These are phyloP conservation scores for Curvularia sp. DNA, from an alignment of 2,329 filamentous ascomycete species.

Conservation along the genomic window DNA sequence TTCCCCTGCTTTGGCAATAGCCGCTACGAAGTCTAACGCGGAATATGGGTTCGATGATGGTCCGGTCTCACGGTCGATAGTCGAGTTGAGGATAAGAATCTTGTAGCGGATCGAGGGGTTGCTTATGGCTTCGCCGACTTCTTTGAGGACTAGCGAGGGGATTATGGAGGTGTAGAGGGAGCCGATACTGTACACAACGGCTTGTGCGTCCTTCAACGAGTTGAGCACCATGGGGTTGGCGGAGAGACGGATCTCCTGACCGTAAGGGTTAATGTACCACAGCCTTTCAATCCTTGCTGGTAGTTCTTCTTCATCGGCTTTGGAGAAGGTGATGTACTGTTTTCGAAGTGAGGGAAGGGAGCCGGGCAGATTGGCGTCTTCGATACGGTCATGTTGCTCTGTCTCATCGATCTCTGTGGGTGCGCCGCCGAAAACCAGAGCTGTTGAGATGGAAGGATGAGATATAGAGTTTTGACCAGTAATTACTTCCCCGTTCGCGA, in stretches of 20 bases:
- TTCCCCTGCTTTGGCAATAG: slow-evolving; percentile 71
- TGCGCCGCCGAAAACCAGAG: slow-evolving; percentile 30
- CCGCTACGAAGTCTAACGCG: slow-evolving; percentile 81
- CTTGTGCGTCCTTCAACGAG: slow-evolving; percentile 69
- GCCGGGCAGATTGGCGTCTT: slow-evolving; percentile 82
- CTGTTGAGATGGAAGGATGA: slow-evolving; percentile 41
- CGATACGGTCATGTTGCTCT: slow-evolving; percentile 69
- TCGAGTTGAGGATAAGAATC: slow-evolving; percentile 85
- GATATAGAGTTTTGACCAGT: slow-evolving; percentile 78
- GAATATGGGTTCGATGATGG: slow-evolving; percentile 70
- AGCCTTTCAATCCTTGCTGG: slow-evolving; percentile 78
- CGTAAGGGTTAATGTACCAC: slow-evolving; percentile 99
- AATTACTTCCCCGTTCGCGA: slow-evolving; percentile 78
- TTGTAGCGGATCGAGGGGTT: slow-evolving; percentile 67
- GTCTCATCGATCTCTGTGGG: slow-evolving; percentile 50
- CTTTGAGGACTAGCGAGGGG: slow-evolving; percentile 79
- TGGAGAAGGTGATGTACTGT: slow-evolving; percentile 83
- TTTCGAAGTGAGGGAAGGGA: slow-evolving; percentile 80
- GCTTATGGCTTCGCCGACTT: slow-evolving; percentile 72
- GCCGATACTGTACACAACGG: slow-evolving; percentile 91
- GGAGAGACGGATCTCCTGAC: slow-evolving; percentile 88
- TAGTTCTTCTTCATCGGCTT: slow-evolving; percentile 75
- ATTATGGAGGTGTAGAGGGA: slow-evolving; percentile 89
- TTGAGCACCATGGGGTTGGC: slow-evolving; percentile 82
- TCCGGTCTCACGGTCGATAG: slow-evolving; percentile 84